phyloP scores from a whole-genome alignment of 306 rosid genomes.

The Vigna mungo region DNA sequence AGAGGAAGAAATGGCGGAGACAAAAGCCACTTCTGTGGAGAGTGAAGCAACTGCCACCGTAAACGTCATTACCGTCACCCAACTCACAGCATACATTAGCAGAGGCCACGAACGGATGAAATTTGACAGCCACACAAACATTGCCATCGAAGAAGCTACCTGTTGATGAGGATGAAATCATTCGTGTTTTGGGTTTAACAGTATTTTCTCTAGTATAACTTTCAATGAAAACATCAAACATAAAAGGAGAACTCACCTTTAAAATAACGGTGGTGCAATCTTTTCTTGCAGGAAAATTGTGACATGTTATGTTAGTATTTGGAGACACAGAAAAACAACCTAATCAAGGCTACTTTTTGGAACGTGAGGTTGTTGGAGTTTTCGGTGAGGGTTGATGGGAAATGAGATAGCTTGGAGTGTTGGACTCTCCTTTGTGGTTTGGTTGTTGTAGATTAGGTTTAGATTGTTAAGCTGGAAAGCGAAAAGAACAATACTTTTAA shows the following conservation, averaged over 20 bases:
- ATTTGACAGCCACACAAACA: conserved; percentile 52
- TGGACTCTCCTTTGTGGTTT: no score
- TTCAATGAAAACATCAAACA: no score
- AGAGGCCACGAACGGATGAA: conserved; percentile 56
- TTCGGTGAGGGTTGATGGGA: conserved; percentile 19
- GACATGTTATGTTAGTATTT: no score
- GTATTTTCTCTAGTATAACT: no score
- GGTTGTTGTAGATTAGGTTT: conserved; percentile 34
- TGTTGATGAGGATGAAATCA: neutral
- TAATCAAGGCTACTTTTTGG: conserved; percentile 30
- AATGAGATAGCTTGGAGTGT: neutral
- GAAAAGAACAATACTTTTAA: no score
- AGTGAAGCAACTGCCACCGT: conserved; percentile 78
- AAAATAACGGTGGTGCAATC: no score
- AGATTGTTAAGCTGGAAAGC: neutral
- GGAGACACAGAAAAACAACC: neutral
- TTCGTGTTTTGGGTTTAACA: neutral
- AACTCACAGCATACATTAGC: conserved; percentile 55
- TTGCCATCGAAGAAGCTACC: neutral
- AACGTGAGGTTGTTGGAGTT: neutral
- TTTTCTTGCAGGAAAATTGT: no score
- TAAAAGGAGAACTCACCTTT: no score
- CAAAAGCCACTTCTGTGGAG: conserved; percentile 74
- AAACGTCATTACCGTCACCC: conserved; percentile 63
- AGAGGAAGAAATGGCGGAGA: conserved; percentile 63